Percentiles rank a stretch among this genome's conserved stretches.
These are phyloP conservation scores for Coccomyxa sp. DNA, from an alignment of 139 green algal species.

Conservation along the genomic window DNA sequence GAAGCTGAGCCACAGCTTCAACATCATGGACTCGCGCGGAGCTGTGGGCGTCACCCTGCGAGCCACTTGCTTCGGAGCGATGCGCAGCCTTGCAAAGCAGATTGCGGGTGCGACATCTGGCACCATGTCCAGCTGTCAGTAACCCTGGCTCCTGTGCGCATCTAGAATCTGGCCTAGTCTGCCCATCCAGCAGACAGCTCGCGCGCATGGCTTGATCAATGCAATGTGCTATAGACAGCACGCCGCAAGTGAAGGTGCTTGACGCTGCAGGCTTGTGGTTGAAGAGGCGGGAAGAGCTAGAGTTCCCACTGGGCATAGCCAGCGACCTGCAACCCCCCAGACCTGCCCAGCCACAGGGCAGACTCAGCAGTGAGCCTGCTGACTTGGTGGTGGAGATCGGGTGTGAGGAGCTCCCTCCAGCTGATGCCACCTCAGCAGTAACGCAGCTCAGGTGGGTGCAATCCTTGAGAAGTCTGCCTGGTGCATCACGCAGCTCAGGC, in stretches of 20 bases:
- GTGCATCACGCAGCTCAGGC: no score
- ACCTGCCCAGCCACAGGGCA: background rate
- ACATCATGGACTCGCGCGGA: slow-evolving; percentile 93
- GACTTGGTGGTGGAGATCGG: slow-evolving; percentile 95
- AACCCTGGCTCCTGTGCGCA: background rate
- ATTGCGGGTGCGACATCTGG: slow-evolving; percentile 35
- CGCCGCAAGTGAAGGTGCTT: background rate
- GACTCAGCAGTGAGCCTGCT: background rate
- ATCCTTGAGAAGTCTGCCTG: no score
- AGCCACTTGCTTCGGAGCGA: slow-evolving; percentile 86
- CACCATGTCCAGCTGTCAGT: background rate
- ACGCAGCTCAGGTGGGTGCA: slow-evolving; percentile 73
- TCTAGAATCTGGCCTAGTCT: no score
- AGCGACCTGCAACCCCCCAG: no score
- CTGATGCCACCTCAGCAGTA: slow-evolving; percentile 74
- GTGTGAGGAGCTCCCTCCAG: slow-evolving; percentile 94
- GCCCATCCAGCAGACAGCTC: no score
- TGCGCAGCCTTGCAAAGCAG: slow-evolving; percentile 76
- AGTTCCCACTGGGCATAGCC: slow-evolving; percentile 70
- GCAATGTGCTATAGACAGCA: no score
- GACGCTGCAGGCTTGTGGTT: slow-evolving; percentile 72
- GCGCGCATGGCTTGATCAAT: no score
- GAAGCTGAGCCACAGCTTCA: slow-evolving; percentile 97
- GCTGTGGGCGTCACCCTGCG: slow-evolving; percentile 94
- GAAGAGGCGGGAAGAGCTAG: slow-evolving; percentile 84